Conservation (phyloP, 2,329 filamentous ascomycete species). For the Hypoxylon sp. region DNA sequence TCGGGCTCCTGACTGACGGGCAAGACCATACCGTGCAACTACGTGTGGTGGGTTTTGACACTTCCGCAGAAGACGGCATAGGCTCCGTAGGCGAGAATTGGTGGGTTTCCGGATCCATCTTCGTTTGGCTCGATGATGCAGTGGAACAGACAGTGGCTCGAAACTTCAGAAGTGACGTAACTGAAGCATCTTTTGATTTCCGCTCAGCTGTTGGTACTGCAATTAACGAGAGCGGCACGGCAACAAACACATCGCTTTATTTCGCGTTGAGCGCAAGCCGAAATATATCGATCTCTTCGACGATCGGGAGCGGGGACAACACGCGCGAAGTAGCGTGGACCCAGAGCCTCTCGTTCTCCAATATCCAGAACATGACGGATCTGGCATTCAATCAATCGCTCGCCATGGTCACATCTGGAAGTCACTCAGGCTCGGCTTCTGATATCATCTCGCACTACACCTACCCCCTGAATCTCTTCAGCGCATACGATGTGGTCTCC, state of each 20-base stretch:
- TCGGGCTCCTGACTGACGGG: constrained; percentile 71
- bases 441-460: constrained; percentile 47
- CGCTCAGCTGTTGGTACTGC: constrained; percentile 45
- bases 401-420: constrained; percentile 50
- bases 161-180: constrained; percentile 41
- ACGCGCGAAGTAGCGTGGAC: constrained; percentile 47
- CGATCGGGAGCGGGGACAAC: constrained; percentile 42
- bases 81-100: constrained; percentile 71
- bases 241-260: constrained; percentile 53
- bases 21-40: constrained; percentile 59
- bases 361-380: constrained; percentile 54
- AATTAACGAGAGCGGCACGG: constrained; percentile 43
- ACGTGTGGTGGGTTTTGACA: constrained; percentile 53
- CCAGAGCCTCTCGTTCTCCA: constrained; percentile 52
- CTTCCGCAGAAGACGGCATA: constrained; percentile 59
- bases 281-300: constrained; percentile 51
- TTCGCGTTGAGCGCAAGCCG: constrained; percentile 50
- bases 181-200: constrained; percentile 48
- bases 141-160: constrained; percentile 44
- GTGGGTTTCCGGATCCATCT: constrained; percentile 77
- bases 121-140: constrained; percentile 71
- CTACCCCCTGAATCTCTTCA: constrained; percentile 55
- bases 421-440: constrained; percentile 46
- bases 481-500: constrained; percentile 51
- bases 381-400: constrained; percentile 53